phyloP scores from a whole-genome alignment of 106 monocot genomes.

The Dendrobium huoshanense region DNA sequence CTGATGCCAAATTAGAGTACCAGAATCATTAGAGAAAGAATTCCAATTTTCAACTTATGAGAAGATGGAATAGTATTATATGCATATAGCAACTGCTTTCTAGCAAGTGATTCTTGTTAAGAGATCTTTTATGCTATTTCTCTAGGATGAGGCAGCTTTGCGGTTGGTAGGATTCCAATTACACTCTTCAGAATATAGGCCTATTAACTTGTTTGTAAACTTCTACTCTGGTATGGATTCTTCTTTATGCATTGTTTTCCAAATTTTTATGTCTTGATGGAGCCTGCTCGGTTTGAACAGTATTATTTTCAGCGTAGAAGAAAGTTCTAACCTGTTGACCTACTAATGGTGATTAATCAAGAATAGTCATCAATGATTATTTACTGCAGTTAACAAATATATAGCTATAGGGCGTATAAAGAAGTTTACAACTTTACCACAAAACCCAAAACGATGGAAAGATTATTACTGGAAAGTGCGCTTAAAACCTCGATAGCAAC shows the following conservation, averaged over 20 bases:
- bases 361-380: not conserved
- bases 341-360: not conserved
- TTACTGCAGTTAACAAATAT: not conserved
- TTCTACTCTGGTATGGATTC: conserved; percentile 74
- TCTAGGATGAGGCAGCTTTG: conserved; percentile 78
- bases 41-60: not conserved
- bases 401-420: too few species aligned
- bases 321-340: not conserved
- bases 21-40: not conserved
- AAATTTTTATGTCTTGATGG: not conserved
- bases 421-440: too few species aligned
- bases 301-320: not conserved
- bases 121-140: not conserved
- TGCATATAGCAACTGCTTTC: not conserved
- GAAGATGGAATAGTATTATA: not conserved
- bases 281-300: not conserved
- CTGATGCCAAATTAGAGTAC: not conserved
- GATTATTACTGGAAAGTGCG: too few species aligned
- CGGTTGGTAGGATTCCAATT: conserved; percentile 54
- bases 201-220: conserved; percentile 89
- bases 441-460: too few species aligned
- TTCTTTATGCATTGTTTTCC: not conserved
- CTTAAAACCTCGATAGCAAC: too few species aligned
- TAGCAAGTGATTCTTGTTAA: not conserved
- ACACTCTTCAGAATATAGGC: conserved; percentile 68